Percentiles rank a stretch among this genome's conserved stretches.
Conservation (phyloP, 2,329 filamentous ascomycete species). For the Biscogniauxia mediterranea region DNA sequence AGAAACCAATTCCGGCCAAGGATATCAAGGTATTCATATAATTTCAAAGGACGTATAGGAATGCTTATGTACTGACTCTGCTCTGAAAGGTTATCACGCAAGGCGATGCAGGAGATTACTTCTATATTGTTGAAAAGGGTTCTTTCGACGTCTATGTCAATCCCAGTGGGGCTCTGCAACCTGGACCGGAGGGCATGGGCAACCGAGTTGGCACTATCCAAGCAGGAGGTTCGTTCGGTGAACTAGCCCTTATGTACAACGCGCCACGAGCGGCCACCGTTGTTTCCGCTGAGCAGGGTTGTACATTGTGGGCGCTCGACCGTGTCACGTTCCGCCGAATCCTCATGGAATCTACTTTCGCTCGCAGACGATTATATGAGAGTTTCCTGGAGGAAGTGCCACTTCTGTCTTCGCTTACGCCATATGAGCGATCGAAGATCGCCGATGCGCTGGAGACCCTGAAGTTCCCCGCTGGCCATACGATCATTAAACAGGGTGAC, state of each 20-base stretch:
- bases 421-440: constrained; percentile 96
- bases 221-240: constrained; percentile 90
- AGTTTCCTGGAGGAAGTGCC: constrained; percentile 93
- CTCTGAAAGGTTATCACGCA: constrained; percentile 81
- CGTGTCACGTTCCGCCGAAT: constrained; percentile 96
- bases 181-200: constrained; percentile 80
- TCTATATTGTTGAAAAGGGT: constrained; percentile 94
- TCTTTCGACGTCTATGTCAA: constrained; percentile 92
- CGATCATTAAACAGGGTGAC: constrained; percentile 89
- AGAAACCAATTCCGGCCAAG: constrained; percentile 93
- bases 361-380: constrained; percentile 94
- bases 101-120: constrained; percentile 94
- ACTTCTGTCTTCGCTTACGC: constrained; percentile 75
- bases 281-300: constrained; percentile 73
- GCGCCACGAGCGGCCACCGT: constrained; percentile 94
- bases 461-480: constrained; percentile 76
- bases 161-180: constrained; percentile 69
- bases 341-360: constrained; percentile 96
- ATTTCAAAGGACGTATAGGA: not conserved
- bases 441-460: constrained; percentile 91
- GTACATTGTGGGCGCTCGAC: constrained; percentile 90
- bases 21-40: constrained; percentile 61
- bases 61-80: not conserved
- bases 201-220: constrained; percentile 78
- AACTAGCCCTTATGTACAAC: constrained; percentile 98